Evolutionary conservation across 805 yeast species (phyloP).

Genomic region (Ogataea pilisensis): DNA sequence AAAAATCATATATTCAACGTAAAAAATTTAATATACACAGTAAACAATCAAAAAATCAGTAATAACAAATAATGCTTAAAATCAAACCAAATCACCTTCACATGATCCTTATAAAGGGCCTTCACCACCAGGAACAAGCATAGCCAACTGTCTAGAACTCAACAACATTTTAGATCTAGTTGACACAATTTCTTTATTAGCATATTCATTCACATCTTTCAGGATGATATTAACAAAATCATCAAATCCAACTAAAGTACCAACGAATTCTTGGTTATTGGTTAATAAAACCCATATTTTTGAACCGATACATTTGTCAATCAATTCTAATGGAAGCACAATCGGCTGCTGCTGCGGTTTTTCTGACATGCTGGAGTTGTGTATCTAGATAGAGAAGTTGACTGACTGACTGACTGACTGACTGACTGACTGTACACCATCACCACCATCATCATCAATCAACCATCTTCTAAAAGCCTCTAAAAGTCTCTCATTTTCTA

Average conservation of each 20-base stretch:
- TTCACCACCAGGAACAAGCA: slow-evolving; percentile 54
- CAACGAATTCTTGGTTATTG: slow-evolving; percentile 72
- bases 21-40: neutral
- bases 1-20: no score
- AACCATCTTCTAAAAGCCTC: no score
- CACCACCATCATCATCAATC: neutral
- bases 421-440: neutral
- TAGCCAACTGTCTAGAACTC: slow-evolving; percentile 69
- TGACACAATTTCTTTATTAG: slow-evolving; percentile 37
- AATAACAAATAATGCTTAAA: neutral
- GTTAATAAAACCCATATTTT: slow-evolving; percentile 69
- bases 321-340: slow-evolving; percentile 73
- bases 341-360: slow-evolving; percentile 8
- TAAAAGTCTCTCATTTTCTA: neutral
- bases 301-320: slow-evolving; percentile 83
- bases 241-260: slow-evolving; percentile 87
- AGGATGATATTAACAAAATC: slow-evolving; percentile 91
- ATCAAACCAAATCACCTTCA: neutral
- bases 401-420: neutral
- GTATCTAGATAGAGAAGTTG: no score
- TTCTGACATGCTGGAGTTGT: slow-evolving; percentile 2
- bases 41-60: neutral
- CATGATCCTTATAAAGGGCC: slow-evolving; percentile 21
- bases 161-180: slow-evolving; percentile 58
- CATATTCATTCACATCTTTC: slow-evolving; percentile 68